Base-by-base conservation (phyloP, 2,329 filamentous ascomycete genomes). In the Madurella fahalii region DNA sequence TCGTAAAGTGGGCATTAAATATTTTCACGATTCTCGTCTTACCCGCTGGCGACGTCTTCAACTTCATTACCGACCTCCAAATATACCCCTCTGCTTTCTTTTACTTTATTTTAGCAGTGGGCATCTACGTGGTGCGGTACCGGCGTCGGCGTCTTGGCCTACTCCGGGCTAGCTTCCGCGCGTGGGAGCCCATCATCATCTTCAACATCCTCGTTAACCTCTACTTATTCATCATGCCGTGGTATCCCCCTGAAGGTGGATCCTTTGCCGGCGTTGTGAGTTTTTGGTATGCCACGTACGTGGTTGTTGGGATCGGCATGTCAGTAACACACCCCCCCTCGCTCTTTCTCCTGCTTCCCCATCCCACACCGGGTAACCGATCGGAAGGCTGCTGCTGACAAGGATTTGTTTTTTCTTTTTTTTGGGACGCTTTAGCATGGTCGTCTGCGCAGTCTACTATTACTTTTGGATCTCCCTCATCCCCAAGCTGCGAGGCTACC, bases 271-370 rank as follows among this genome's bases (percentile, higher is more conserved):
- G 85, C 0, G 81, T 85, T 53, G 85, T 89, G 1, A 85, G 80
- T 50, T 90, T 90, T 68, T 90, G 83, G 81, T 90, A 89, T 59
- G 85, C 77, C 1, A 89, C 85, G 0, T 89, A 89, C 61, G 78
- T 80, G 17, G 79, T 83, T 0, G 78, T 82, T 0, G 85, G 86
- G 0, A 77, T 89, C 54, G 83, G 68, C 18, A 77, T 87, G 80
- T 84, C 72, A 74, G 81, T 79, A 31, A 12, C 43, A 34, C 5
- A 9, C 9, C 50, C 40, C 17, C 34, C 9, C 30, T 45, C 37
- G 11, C 45, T 12, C 17, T n/a, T 34, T 17, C 41, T 34, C 9
- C 4, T 15, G 15, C 32, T 43, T 32, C 15, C 16, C 15, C 0
- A 42, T 2, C 5, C 5, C 30, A 12, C n/a, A 11, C 41, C 9